Conservation (phyloP, 352 stramenopile species). For the Globisporangium cederbergense region DNA sequence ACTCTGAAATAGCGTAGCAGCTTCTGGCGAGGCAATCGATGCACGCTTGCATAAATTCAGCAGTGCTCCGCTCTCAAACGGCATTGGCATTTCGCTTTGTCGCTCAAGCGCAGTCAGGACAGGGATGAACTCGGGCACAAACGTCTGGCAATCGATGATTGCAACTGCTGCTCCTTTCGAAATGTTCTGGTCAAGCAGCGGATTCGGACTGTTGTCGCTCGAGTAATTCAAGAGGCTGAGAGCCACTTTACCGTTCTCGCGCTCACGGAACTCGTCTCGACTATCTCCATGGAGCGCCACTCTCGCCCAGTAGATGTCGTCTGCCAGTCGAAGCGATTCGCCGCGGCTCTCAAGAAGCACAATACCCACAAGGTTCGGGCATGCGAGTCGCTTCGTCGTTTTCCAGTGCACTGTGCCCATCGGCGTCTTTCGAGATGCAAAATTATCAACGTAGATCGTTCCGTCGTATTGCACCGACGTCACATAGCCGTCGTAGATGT, state of each 20-base stretch:
- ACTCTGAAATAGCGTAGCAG: not conserved
- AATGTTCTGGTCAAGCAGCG: slow-evolving; percentile 43
- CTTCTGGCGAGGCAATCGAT: slow-evolving; percentile 3
- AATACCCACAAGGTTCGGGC: slow-evolving; percentile 80
- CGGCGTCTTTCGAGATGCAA: slow-evolving; percentile 58
- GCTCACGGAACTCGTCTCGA: slow-evolving; percentile 58
- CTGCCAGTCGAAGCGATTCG: slow-evolving; percentile 37
- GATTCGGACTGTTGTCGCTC: slow-evolving; percentile 55
- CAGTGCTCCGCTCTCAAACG: slow-evolving; percentile 70
- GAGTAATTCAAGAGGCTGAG: slow-evolving; percentile 74
- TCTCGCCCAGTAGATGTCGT: slow-evolving; percentile 77
- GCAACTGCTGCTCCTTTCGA: slow-evolving; percentile 50
- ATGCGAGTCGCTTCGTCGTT: slow-evolving; percentile 72
- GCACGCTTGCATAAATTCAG: slow-evolving; percentile 51
- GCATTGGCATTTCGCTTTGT: slow-evolving; percentile 63
- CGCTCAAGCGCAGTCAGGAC: slow-evolving; percentile 79
- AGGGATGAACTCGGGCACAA: slow-evolving; percentile 85
- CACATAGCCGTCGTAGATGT: slow-evolving; percentile 77
- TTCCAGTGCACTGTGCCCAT: slow-evolving; percentile 70
- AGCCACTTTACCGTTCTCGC: slow-evolving; percentile 53
- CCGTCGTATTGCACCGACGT: slow-evolving; percentile 50
- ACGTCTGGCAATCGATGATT: slow-evolving; percentile 86
- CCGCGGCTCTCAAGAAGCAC: slow-evolving; percentile 54
- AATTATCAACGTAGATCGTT: slow-evolving; percentile 53
- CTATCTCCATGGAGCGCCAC: slow-evolving; percentile 67